Percentiles rank a stretch among this genome's conserved stretches.
These are phyloP conservation scores for Panaeolus cyanescens DNA, from an alignment of 768 basidiomycete species.

Conservation along the genomic window DNA sequence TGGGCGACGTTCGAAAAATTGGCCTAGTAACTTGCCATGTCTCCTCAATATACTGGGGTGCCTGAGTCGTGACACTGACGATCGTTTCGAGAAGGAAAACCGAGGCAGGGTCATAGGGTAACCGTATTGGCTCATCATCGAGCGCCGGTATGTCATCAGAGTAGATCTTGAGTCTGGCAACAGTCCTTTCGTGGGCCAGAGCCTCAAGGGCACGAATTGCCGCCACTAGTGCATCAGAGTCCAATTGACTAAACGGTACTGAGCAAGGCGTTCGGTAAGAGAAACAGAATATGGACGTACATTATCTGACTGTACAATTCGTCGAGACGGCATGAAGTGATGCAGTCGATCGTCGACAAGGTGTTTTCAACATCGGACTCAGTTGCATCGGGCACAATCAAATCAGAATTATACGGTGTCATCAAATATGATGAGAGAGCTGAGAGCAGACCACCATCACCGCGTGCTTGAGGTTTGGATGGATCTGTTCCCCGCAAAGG, in stretches of 20 bases:
- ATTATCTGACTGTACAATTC: conserved; percentile 93
- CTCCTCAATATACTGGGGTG: conserved; percentile 79
- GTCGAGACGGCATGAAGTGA: conserved; percentile 90
- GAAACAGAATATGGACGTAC: conserved; percentile 48
- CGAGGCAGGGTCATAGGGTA: conserved; percentile 94
- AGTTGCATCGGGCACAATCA: conserved; percentile 82
- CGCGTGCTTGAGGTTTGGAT: conserved; percentile 58
- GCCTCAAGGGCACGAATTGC: conserved; percentile 87
- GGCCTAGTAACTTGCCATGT: conserved; percentile 66
- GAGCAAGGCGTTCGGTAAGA: conserved; percentile 4
- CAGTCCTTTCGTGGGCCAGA: conserved; percentile 87
- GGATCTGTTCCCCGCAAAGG: conserved; percentile 81
- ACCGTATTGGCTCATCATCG: conserved; percentile 48
- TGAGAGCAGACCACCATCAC: conserved; percentile 91
- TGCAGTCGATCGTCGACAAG: conserved; percentile 92
- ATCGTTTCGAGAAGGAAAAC: conserved; percentile 94
- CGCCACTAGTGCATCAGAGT: conserved; percentile 77
- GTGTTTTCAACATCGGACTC: conserved; percentile 93
- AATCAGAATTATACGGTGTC: conserved; percentile 89
- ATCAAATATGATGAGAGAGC: conserved; percentile 94
- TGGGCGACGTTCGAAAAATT: neutral
- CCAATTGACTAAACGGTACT: conserved; percentile 59
- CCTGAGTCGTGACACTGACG: conserved; percentile 84
- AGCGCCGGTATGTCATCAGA: conserved; percentile 56
- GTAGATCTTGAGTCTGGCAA: conserved; percentile 73